Evolutionary conservation across 2,329 filamentous ascomycete species (phyloP).

Genomic region (Ophiostoma montium): DNA sequence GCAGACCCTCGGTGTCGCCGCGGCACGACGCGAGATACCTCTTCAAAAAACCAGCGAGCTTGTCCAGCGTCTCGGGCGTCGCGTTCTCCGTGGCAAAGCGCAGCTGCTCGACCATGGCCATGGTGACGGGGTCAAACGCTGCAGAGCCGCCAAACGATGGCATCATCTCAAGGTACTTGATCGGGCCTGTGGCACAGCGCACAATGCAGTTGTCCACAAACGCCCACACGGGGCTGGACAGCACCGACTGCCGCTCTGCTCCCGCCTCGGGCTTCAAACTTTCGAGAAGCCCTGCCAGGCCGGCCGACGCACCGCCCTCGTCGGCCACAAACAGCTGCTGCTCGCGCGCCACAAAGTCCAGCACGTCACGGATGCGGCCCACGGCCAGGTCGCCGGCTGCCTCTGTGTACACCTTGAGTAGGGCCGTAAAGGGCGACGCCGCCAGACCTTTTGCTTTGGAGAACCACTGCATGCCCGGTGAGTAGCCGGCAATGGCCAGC

Average conservation of each 20-base stretch:
- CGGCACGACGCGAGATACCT: conserved; percentile 37
- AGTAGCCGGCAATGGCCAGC: conserved; percentile 65
- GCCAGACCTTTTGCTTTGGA: conserved; percentile 51
- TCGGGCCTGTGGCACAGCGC: conserved; percentile 58
- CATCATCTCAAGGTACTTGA: conserved; percentile 68
- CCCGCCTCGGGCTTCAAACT: conserved; percentile 16
- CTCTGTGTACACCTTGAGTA: conserved; percentile 45
- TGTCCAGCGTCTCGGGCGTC: conserved; percentile 25
- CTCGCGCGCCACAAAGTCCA: conserved; percentile 48
- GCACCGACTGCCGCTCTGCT: conserved; percentile 14
- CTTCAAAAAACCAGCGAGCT: conserved; percentile 44
- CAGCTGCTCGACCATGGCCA: conserved; percentile 65
- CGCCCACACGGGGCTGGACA: conserved; percentile 36
- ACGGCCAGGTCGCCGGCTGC: conserved; percentile 34
- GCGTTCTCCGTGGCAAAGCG: conserved; percentile 45
- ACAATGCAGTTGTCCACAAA: conserved; percentile 76
- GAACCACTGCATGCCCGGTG: conserved; percentile 84
- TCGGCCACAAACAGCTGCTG: conserved; percentile 35
- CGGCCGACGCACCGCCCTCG: not conserved
- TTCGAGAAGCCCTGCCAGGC: conserved; percentile 32
- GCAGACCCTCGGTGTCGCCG: conserved; percentile 27
- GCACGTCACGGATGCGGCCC: conserved; percentile 36
- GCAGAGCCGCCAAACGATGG: conserved; percentile 30
- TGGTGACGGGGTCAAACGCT: conserved; percentile 48
- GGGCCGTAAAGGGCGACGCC: conserved; percentile 56